Evolutionary conservation across 495 filamentous ascomycete species (phyloP).

Genomic region (Penicillium atrosanguineum): DNA sequence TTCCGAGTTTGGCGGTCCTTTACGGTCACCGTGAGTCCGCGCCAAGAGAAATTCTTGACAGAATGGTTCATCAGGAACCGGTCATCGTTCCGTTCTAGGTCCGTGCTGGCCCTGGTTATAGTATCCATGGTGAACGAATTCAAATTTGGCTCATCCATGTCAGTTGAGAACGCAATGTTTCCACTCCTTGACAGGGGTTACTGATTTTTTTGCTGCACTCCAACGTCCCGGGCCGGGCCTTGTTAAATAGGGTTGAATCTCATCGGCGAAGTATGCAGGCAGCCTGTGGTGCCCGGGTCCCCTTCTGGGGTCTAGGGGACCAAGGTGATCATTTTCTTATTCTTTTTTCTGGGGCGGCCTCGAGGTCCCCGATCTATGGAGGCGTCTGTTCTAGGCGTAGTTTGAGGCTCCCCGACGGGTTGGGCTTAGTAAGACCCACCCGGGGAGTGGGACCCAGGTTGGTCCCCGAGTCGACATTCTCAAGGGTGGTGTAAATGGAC

Average conservation of each 20-base stretch:
- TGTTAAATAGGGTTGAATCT: constrained; percentile 1
- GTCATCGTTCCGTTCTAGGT: constrained; percentile 30
- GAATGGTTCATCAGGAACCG: constrained; percentile 38
- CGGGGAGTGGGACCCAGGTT: background rate
- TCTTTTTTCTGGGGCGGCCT: background rate
- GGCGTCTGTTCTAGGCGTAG: background rate
- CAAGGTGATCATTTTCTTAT: background rate
- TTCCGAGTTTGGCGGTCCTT: constrained; percentile 64
- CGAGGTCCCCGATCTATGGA: constrained; percentile 1
- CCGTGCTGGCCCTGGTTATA: constrained; percentile 8
- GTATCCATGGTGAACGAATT: background rate
- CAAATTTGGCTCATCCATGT: constrained; percentile 2
- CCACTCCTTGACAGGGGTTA: background rate
- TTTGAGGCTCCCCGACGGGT: background rate
- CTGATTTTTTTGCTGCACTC: background rate
- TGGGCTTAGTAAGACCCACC: constrained; percentile 3
- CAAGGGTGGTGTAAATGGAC: background rate
- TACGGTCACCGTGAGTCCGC: constrained; percentile 60
- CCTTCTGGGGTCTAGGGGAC: background rate
- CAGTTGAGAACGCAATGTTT: background rate
- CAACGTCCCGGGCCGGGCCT: background rate
- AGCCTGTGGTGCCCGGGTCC: background rate
- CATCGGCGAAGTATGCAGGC: background rate
- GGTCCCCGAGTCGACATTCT: background rate
- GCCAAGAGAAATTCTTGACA: constrained; percentile 58